Evolutionary conservation across 2,329 filamentous ascomycete species (phyloP).

Genomic region (Pseudogymnoascus sp.): DNA sequence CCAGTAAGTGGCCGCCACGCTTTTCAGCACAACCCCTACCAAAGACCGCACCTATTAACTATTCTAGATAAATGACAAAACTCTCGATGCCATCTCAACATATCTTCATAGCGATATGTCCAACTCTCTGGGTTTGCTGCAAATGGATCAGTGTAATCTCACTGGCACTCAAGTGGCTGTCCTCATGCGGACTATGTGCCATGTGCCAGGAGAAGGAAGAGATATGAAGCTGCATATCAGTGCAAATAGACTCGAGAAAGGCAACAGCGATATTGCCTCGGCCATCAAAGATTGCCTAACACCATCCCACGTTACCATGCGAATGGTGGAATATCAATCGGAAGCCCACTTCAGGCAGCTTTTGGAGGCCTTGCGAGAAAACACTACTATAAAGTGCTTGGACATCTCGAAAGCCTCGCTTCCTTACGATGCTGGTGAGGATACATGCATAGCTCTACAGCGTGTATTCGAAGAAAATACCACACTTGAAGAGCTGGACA

Average conservation of each 20-base stretch:
- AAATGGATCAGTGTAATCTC: slow-evolving; percentile 59
- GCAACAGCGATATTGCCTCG: slow-evolving; percentile 42
- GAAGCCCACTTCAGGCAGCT: slow-evolving; percentile 48
- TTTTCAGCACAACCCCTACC: not conserved
- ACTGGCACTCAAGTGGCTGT: slow-evolving; percentile 57
- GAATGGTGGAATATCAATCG: slow-evolving; percentile 53
- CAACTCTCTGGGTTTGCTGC: slow-evolving; percentile 50
- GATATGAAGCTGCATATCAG: slow-evolving; percentile 60
- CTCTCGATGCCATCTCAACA: slow-evolving; percentile 56
- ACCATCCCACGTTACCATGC: slow-evolving; percentile 57
- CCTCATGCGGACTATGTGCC: slow-evolving; percentile 56
- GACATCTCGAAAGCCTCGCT: slow-evolving; percentile 65
- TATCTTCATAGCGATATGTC: slow-evolving; percentile 58
- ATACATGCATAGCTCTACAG: slow-evolving; percentile 57
- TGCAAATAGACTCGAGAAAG: slow-evolving; percentile 43
- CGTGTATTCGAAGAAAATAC: slow-evolving; percentile 59
- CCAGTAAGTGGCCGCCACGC: slow-evolving; percentile 30
- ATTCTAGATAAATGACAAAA: slow-evolving; percentile 47
- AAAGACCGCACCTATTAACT: slow-evolving; percentile 19
- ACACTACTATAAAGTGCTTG: slow-evolving; percentile 54
- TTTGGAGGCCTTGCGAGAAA: slow-evolving; percentile 52
- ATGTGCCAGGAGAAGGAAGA: slow-evolving; percentile 40
- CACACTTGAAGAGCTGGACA: slow-evolving; percentile 59
- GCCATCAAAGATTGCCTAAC: slow-evolving; percentile 46
- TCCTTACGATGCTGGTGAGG: slow-evolving; percentile 59